Percentiles rank a stretch among this genome's conserved stretches.
Evolutionary conservation across 352 stramenopile species (phyloP).

Genomic region (Phytophthora citrophthora): DNA sequence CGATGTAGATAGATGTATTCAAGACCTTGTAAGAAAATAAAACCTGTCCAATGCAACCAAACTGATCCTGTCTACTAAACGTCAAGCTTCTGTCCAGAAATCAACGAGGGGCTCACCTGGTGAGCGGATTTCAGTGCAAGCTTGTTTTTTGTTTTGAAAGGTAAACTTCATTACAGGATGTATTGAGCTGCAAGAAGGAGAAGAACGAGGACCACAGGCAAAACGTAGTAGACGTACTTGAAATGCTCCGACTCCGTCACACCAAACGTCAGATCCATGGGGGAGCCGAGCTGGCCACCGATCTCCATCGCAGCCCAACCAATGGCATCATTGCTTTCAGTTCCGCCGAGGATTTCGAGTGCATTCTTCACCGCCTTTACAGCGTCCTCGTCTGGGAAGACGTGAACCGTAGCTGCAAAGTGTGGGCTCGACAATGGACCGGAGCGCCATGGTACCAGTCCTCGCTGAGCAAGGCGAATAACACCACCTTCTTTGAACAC

Average conservation of each 20-base stretch:
- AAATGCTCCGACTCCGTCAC: slow-evolving; percentile 23
- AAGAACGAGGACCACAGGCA: slow-evolving; percentile 45
- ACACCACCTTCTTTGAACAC: slow-evolving; percentile 46
- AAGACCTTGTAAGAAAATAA: slow-evolving; percentile 35
- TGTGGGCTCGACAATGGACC: slow-evolving; percentile 29
- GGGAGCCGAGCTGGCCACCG: slow-evolving; percentile 13
- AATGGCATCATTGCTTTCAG: slow-evolving; percentile 11
- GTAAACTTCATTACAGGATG: slow-evolving; percentile 14
- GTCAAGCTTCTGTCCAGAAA: slow-evolving; percentile 15
- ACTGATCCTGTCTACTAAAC: slow-evolving; percentile 13
- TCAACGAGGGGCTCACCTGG: background rate
- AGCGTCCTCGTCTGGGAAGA: slow-evolving; percentile 58
- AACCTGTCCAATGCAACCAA: slow-evolving; percentile 27
- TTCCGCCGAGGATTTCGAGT: slow-evolving; percentile 60
- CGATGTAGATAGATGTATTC: slow-evolving; percentile 36
- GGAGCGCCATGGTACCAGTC: slow-evolving; percentile 47
- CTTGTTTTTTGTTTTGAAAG: slow-evolving; percentile 1
- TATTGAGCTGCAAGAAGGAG: slow-evolving; percentile 49
- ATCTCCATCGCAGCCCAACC: slow-evolving; percentile 37
- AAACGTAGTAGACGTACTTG: slow-evolving; percentile 27
- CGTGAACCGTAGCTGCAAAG: slow-evolving; percentile 45
- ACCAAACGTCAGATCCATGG: slow-evolving; percentile 19
- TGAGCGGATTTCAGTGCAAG: background rate
- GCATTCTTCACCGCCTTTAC: slow-evolving; percentile 52
- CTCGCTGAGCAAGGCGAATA: slow-evolving; percentile 53